These are phyloP conservation scores for Chiua sp. DNA, from an alignment of 1,284 basidiomycete genomes.

Conservation along the genomic window DNA sequence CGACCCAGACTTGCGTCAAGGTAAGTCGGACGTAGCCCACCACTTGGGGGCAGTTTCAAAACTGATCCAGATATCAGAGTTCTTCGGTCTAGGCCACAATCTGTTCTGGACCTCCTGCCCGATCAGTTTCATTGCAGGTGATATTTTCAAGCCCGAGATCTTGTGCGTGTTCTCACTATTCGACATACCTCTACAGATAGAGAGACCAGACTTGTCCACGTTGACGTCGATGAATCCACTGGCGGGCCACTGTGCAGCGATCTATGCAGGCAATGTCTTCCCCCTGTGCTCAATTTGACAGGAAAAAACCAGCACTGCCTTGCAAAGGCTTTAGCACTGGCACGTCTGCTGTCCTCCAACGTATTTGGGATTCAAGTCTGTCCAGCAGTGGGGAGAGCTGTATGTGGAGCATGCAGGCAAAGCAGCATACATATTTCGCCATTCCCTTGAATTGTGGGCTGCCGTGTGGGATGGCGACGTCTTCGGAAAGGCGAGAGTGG, in stretches of 20 bases:
- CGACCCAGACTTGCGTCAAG: no score
- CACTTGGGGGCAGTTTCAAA: no score
- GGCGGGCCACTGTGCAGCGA: slow-evolving; percentile 30
- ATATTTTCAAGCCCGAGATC: slow-evolving; percentile 34
- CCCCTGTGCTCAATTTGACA: slow-evolving; percentile 33
- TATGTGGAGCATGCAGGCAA: not conserved
- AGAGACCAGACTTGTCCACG: slow-evolving; percentile 13
- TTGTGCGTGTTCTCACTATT: slow-evolving; percentile 20
- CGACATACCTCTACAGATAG: slow-evolving; percentile 1
- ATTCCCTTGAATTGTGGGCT: slow-evolving; percentile 37
- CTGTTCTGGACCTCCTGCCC: slow-evolving; percentile 38
- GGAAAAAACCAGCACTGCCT: slow-evolving; percentile 30
- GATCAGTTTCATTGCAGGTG: slow-evolving; percentile 36
- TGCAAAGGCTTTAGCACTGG: slow-evolving; percentile 23
- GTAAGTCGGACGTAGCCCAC: no score
- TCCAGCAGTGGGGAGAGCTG: not conserved
- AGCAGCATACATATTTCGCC: slow-evolving; percentile 26
- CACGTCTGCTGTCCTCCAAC: slow-evolving; percentile 32
- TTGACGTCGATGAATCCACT: slow-evolving; percentile 37
- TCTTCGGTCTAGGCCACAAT: slow-evolving; percentile 37
- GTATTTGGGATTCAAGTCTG: slow-evolving; percentile 13
- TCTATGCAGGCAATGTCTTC: slow-evolving; percentile 37
- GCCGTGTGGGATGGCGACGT: slow-evolving; percentile 37
- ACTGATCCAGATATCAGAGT: slow-evolving; percentile 23
- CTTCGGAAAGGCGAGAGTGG: slow-evolving; percentile 36